Evolutionary conservation across 768 basidiomycete genomes (phyloP).

Genomic region (Ramaria rubella): DNA sequence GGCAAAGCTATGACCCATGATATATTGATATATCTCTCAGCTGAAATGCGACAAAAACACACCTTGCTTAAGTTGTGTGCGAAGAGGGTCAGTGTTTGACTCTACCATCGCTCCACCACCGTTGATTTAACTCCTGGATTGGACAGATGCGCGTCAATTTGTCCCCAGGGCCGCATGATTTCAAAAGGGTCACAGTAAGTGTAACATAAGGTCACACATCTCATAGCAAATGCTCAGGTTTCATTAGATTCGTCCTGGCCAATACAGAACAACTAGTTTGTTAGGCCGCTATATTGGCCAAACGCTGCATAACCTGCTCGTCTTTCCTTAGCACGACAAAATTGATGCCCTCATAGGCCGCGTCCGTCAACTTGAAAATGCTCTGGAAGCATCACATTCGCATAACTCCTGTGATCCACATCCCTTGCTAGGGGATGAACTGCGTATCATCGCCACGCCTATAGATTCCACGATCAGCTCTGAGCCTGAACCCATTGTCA

Average conservation of each 20-base stretch:
- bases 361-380: slow-evolving; percentile 64
- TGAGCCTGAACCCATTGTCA: slow-evolving; percentile 25
- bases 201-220: no score
- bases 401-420: slow-evolving; percentile 43
- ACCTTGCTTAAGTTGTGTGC: slow-evolving; percentile 72
- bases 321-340: slow-evolving; percentile 44
- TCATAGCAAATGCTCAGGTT: background rate
- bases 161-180: background rate
- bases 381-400: slow-evolving; percentile 47
- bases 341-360: slow-evolving; percentile 53
- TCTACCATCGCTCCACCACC: background rate
- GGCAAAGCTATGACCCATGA: background rate
- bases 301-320: background rate
- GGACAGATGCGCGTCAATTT: slow-evolving; percentile 5
- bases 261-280: slow-evolving; percentile 16
- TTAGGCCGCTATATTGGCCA: background rate
- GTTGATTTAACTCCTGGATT: background rate
- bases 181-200: background rate
- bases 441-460: slow-evolving; percentile 61
- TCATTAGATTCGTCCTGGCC: slow-evolving; percentile 16
- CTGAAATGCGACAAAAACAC: slow-evolving; percentile 30
- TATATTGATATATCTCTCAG: background rate
- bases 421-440: slow-evolving; percentile 53
- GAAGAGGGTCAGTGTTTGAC: slow-evolving; percentile 4
- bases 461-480: slow-evolving; percentile 33